Evolutionary conservation across 116 monocot genomes (phyloP), one percentile per base, ranked within the genome.

Genomic region (Papilionanthe hybrid): DNA sequence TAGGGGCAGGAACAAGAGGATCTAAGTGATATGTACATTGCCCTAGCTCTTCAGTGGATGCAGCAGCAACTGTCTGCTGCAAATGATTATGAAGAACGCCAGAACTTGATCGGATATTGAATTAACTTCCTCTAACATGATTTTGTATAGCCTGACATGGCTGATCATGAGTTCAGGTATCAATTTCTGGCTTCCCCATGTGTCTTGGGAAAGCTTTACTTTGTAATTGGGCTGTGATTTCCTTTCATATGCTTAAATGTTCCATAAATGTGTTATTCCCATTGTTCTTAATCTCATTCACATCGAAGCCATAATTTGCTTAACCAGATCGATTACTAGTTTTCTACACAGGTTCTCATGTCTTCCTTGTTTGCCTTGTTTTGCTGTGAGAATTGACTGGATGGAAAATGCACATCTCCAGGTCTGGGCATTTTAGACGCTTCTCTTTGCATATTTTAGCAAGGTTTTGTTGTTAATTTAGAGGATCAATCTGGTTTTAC

Each of bases 11-110:
- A 88, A 74, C 82, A 88, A 78, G 82, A 88, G 86, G 82, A 19
- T 82, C 30, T 86, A 73, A n/a, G 73, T 20, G 85, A 88, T 66
- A 9, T 86, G 82, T 82, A 89, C 47, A 82, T 89, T 86, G 30
- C 76, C 77, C 74, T 73, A 42, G 57, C 68, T 37, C 5, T n/a
- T 18, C 22, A 37, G 17, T 7, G 71, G 32, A 71, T 17, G 32
- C 11, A 37, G 28, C 71, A 71, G 15, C 71, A 71, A 37, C 27
- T 8, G 5, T 42, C n/a, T 43, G 43, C 37, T 28, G 43, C 42
- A 20, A 42, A 44, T 73, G 73, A 43, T 19, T 43, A 9, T 9
- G 20, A 73, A 44, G 30, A 37, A 71, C 12, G 44, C 73, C 20
- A 8, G 7, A 18, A 44, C 25, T 20, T 63, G 63, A 63, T 63